A percentile compares a stretch with the other conserved stretches of the same genome.
These are phyloP conservation scores for Alliaria petiolata DNA, from an alignment of 345 rosid genomes.

Conservation along the genomic window DNA sequence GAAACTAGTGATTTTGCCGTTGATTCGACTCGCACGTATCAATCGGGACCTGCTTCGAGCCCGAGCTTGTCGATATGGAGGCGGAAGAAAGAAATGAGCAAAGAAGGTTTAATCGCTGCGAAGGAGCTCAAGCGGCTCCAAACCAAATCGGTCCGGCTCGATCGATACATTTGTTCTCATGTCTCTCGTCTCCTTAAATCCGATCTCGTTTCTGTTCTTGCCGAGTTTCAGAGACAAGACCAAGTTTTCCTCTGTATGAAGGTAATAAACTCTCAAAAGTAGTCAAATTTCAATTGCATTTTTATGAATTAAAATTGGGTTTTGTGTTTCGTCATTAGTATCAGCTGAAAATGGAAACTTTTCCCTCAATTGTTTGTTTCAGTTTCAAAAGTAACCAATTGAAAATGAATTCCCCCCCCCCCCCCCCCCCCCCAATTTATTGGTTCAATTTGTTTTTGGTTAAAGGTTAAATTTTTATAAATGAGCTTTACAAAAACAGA, in stretches of 20 bases:
- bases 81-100: slow-evolving; percentile 83
- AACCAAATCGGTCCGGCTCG: slow-evolving; percentile 49
- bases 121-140: slow-evolving; percentile 82
- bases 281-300: neutral
- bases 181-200: slow-evolving; percentile 88
- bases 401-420: no score
- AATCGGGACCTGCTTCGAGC: slow-evolving; percentile 48
- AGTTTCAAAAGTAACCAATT: no score
- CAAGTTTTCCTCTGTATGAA: slow-evolving; percentile 86
- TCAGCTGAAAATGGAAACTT: neutral
- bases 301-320: neutral
- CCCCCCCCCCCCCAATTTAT: no score
- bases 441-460: neutral
- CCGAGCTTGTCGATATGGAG: slow-evolving; percentile 99
- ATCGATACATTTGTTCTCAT: slow-evolving; percentile 55
- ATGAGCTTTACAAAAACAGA: neutral
- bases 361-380: no score
- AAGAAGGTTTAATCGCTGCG: slow-evolving; percentile 78
- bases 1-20: neutral
- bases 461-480: neutral
- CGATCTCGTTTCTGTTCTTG: slow-evolving; percentile 78
- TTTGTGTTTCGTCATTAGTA: neutral
- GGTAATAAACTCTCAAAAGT: slow-evolving; percentile 37
- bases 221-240: slow-evolving; percentile 90
- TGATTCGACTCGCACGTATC: slow-evolving; percentile 6